Evolutionary conservation across 352 stramenopile genomes (phyloP), one percentile per base, ranked within the genome.

Genomic region (Plasmopara muralis): DNA sequence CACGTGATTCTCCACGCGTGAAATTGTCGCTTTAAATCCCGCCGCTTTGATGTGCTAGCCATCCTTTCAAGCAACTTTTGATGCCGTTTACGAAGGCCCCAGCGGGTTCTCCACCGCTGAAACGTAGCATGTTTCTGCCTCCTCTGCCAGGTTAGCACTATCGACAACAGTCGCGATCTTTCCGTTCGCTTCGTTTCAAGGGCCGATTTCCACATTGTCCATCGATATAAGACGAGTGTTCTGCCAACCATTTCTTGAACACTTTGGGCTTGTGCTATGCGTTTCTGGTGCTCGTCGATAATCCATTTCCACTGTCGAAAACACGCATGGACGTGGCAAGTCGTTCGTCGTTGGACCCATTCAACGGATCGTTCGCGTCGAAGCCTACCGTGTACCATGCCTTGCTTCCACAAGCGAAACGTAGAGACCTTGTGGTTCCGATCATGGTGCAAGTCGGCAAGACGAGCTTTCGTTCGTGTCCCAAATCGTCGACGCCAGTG

Each of bases 71-170:
- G 44, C 6, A 79, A 41, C 3, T 35, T 35, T 0, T 53, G 61
- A 37, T 79, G 55, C 2, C 67, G 56, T 28, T 60, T 68, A 0
- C 61, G 62, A 37, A 74, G 42, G 0, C 9, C 41, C 70, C 60
- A 79, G 0, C 38, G 58, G 9, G 58, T 44, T 49, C 74, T 77
- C 70, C 70, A 79, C 2, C 37, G 48, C 7, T 62, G 47, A 16
- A 79, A 79, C 20, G 30, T 64, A 9, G 29, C 41, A 5, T 58
- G 47, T 7, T 72, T 16, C 6, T 61, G 61, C 40, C 57, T 43
- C 33, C 46, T 45, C 38, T 72, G 55, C 47, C 20, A 25, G 1
- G 20, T 25, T 3, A 25, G 20, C 20, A 3, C 20, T 3, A 25
- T 25, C 20, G 20, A 25, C 20, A 25, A 25, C 1, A 25, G 20